These are phyloP conservation scores for Boletus subcaerulescens DNA, from an alignment of 768 basidiomycete genomes.

Conservation along the genomic window DNA sequence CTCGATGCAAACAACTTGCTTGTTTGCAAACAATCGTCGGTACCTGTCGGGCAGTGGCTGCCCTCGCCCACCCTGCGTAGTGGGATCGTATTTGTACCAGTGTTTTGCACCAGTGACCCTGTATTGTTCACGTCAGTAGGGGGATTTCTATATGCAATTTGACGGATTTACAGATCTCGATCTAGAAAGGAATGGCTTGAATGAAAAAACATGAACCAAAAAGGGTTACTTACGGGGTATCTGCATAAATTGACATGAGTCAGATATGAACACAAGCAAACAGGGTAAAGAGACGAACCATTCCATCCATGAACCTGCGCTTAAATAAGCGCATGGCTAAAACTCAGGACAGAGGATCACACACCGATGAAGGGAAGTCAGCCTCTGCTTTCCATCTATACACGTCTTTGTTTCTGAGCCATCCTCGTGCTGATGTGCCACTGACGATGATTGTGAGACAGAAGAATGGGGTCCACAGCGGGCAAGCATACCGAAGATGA, in stretches of 20 bases:
- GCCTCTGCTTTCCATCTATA: conserved; percentile 79
- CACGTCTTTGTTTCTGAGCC: conserved; percentile 66
- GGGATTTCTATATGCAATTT: rapidly evolving
- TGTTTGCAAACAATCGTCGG: conserved; percentile 59
- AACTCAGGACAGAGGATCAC: conserved; percentile 14
- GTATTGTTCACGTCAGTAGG: not conserved
- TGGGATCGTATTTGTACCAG: conserved; percentile 42
- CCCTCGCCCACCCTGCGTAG: conserved; percentile 15
- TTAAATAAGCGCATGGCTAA: not conserved
- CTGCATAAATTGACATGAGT: conserved; percentile 28
- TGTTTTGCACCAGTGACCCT: conserved; percentile 41
- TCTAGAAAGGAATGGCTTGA: conserved; percentile 21
- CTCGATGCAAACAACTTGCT: conserved; percentile 81
- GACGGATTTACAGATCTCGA: conserved; percentile 43
- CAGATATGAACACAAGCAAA: not conserved
- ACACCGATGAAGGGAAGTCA: conserved; percentile 70
- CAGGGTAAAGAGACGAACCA: conserved; percentile 41
- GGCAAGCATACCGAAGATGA: conserved; percentile 60
- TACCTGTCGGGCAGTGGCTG: conserved; percentile 53
- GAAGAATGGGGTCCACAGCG: not conserved
- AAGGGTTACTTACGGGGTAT: conserved; percentile 49
- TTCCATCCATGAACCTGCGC: conserved; percentile 64
- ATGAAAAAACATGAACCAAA: not conserved
- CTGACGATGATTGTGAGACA: conserved; percentile 33
- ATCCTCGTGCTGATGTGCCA: conserved; percentile 50